phyloP scores from a whole-genome alignment of 2,329 filamentous ascomycete species.

The Decorospora gaudefroyi region DNA sequence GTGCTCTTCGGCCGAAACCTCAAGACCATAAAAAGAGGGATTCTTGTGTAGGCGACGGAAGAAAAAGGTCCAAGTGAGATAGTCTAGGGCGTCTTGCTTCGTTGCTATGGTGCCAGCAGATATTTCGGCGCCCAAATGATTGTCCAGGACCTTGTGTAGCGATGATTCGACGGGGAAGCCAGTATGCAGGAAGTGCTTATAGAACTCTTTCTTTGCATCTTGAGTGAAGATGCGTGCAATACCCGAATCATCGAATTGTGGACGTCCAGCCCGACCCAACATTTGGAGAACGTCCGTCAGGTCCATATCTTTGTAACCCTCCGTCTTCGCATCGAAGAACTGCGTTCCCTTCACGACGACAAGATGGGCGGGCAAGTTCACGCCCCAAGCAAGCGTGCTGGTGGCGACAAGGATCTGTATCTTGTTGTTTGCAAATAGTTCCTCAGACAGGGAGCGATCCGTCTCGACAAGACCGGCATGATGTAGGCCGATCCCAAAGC shows the following conservation, averaged over 20 bases:
- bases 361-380: constrained; percentile 93
- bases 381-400: constrained; percentile 95
- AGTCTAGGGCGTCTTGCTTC: constrained; percentile 96
- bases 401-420: constrained; percentile 96
- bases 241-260: constrained; percentile 94
- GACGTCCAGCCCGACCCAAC: constrained; percentile 91
- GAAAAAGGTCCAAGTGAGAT: constrained; percentile 99
- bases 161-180: constrained; percentile 98
- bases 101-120: constrained; percentile 90
- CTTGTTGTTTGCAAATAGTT: constrained; percentile 96
- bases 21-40: constrained; percentile 93
- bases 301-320: constrained; percentile 99
- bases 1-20: constrained; percentile 90
- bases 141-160: constrained; percentile 92
- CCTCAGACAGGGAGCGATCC: constrained; percentile 87
- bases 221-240: constrained; percentile 98
- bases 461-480: constrained; percentile 96
- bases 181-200: constrained; percentile 98
- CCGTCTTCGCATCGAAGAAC: constrained; percentile 96
- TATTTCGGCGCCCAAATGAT: constrained; percentile 93
- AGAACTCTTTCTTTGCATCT: constrained; percentile 97
- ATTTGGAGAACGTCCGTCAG: constrained; percentile 97
- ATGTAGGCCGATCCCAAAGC: constrained; percentile 94
- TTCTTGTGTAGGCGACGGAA: constrained; percentile 98
- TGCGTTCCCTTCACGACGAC: constrained; percentile 98